Evolutionary conservation across 495 filamentous ascomycete genomes (phyloP), one percentile per base, ranked within the genome.

Genomic region (Lepidopterella palustris): DNA sequence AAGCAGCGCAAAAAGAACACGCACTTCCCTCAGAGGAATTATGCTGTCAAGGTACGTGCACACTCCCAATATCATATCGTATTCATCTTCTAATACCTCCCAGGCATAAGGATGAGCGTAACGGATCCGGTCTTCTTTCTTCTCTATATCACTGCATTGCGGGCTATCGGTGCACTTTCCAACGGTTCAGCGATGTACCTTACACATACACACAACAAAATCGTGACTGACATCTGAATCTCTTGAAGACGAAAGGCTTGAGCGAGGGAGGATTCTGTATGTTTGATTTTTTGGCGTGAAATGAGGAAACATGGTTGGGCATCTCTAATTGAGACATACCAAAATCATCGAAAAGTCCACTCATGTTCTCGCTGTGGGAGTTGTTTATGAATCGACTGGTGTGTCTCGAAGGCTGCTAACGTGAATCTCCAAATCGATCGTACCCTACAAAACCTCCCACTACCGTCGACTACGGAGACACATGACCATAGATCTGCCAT

Each of bases 11-110:
- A 99, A 89, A 87, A 89, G 78, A 70, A 82, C 72, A 85, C 81
- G 68, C 95, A 99, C 82, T 99, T 98, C 84, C 93, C 95, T 54
- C 89, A 92, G 83, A 84, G 95, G 77, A 97, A 96, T 80, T 99
- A 83, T 79, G 95, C 95, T 74, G 85, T 99, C 73, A 99, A 96
- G 92, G 93, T 91, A 84, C 70, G 79, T 62, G 47, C 53, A 42
- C 18, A 13, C 35, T 13, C 31, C 18, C 10, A 15, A 42, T 13
- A 13, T 3, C 18, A 15, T 42, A n/a, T n/a, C n/a, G n/a, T n/a
- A n/a, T n/a, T n/a, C n/a, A n/a, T n/a, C n/a, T n/a, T n/a, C n/a
- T n/a, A n/a, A n/a, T n/a, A n/a, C n/a, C n/a, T 42, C 35, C 3
- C 18, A 42, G 35, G 35, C 35, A 18, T 42, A 2, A 18, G 10